Percentiles rank a stretch among this genome's conserved stretches.
These are phyloP conservation scores for Celoporthe dispersa DNA, from an alignment of 2,329 filamentous ascomycete genomes.

Conservation along the genomic window DNA sequence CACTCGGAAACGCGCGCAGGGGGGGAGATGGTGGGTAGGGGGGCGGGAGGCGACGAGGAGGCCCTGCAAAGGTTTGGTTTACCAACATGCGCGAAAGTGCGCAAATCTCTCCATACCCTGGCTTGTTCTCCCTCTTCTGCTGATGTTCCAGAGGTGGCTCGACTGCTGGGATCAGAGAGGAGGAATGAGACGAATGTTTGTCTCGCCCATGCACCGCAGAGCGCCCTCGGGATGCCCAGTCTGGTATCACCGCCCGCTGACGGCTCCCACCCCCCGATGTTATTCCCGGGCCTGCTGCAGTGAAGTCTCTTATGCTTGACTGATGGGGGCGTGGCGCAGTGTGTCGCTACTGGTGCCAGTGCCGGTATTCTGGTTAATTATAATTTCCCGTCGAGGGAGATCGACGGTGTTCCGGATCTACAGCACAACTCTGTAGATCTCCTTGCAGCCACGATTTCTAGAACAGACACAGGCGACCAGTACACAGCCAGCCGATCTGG, in stretches of 20 bases:
- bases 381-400: background rate
- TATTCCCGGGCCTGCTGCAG: conserved; percentile 1
- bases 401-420: background rate
- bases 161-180: conserved; percentile 5
- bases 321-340: background rate
- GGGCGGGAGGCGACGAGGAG: background rate
- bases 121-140: background rate
- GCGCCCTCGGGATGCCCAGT: conserved; percentile 10
- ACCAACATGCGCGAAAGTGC: background rate
- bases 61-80: background rate
- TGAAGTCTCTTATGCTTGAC: background rate
- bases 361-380: background rate
- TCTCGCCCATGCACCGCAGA: conserved; percentile 7
- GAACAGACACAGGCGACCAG: background rate
- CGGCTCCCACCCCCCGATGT: background rate
- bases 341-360: background rate
- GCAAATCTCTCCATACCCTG: background rate
- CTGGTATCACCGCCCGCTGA: conserved; percentile 3
- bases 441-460: background rate
- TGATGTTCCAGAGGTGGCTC: conserved; percentile 18
- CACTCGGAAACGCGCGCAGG: conserved; percentile 7
- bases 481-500: background rate
- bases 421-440: background rate
- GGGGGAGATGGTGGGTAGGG: background rate
- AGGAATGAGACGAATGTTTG: conserved; percentile 16